Evolutionary conservation across 805 yeast genomes (phyloP).

Genomic region (Priceomyces castillae): DNA sequence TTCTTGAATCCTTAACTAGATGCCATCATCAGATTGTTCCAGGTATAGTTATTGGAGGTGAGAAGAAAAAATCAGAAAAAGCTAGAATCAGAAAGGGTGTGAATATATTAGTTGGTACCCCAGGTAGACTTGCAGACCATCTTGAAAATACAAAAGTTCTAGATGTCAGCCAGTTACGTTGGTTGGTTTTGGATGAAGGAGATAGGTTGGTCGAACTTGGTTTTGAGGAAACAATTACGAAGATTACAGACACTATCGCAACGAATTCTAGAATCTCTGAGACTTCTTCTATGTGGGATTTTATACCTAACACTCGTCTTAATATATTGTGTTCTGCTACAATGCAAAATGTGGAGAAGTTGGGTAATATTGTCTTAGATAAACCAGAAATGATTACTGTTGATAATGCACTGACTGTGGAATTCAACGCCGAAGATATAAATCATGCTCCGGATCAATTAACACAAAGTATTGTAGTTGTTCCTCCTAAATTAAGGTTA

Average conservation of each 20-base stretch:
- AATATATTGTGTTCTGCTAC: constrained; percentile 95
- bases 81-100: constrained; percentile 95
- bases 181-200: constrained; percentile 94
- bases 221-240: constrained; percentile 86
- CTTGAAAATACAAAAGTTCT: constrained; percentile 82
- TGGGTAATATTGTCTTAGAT: constrained; percentile 74
- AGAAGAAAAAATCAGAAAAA: constrained; percentile 94
- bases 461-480: constrained; percentile 72
- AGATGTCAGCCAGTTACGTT: constrained; percentile 70
- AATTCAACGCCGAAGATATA: constrained; percentile 19
- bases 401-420: constrained; percentile 26
- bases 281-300: constrained; percentile 42
- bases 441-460: constrained; percentile 82
- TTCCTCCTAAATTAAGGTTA: constrained; percentile 87
- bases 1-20: constrained; percentile 66
- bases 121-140: constrained; percentile 94
- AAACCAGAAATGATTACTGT: constrained; percentile 68
- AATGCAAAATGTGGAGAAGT: constrained; percentile 73
- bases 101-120: constrained; percentile 93
- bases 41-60: constrained; percentile 97
- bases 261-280: constrained; percentile 38
- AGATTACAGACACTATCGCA: constrained; percentile 63
- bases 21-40: constrained; percentile 90
- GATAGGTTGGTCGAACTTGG: constrained; percentile 95
- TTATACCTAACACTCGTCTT: constrained; percentile 66